Conservation (phyloP, 129 eudicot species). For the Flaveria trinervia region DNA sequence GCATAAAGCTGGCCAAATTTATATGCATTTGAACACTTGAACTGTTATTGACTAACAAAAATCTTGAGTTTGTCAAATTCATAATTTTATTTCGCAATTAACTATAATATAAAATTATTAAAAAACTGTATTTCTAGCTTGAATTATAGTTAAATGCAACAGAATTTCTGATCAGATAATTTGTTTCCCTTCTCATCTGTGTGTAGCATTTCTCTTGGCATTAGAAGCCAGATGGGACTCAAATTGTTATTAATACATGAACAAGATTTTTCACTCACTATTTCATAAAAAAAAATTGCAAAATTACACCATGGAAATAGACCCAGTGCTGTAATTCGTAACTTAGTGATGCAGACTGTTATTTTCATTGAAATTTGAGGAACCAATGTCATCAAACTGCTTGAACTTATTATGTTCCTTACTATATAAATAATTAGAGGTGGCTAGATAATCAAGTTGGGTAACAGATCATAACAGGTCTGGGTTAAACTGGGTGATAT, state of each 20-base stretch:
- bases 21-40: background rate
- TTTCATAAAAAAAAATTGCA: background rate
- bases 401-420: background rate
- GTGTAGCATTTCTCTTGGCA: background rate
- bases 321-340: background rate
- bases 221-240: background rate
- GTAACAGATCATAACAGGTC: background rate
- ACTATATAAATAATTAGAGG: background rate
- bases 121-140: background rate
- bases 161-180: background rate
- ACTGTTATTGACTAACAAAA: background rate
- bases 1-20: background rate
- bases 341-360: background rate
- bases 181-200: too few species aligned
- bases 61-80: background rate
- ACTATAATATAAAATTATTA: background rate
- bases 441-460: background rate
- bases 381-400: constrained; percentile 7
- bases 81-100: background rate
- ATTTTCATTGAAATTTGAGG: constrained; percentile 1
- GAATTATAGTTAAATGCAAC: background rate
- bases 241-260: background rate
- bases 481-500: background rate
- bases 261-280: background rate
- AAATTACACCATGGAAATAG: too few species aligned